Conservation (phyloP, 2,329 filamentous ascomycete genomes). For the Xenosphaeropsis pyriputrescens region DNA sequence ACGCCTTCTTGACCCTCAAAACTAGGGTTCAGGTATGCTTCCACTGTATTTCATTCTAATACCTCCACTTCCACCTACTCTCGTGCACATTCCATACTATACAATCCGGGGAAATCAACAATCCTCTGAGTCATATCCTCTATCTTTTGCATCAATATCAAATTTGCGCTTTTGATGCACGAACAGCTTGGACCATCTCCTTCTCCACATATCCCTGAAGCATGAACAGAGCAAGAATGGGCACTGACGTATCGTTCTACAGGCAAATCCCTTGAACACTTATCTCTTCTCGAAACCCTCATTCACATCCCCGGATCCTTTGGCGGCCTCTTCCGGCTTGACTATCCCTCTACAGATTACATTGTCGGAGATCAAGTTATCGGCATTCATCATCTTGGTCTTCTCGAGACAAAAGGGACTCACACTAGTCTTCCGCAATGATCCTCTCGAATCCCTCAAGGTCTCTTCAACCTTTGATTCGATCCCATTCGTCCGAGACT, state of each 20-base stretch:
- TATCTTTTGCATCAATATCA: not conserved
- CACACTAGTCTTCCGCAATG: constrained; percentile 94
- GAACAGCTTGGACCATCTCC: too few species aligned
- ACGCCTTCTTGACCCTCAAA: constrained; percentile 88
- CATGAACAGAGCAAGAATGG: too few species aligned
- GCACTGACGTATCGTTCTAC: constrained; percentile 4
- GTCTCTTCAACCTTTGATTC: constrained; percentile 98
- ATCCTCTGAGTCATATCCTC: not conserved
- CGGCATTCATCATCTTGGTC: constrained; percentile 92
- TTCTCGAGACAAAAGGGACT: constrained; percentile 96
- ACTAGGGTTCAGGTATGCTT: constrained; percentile 77
- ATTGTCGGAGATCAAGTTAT: constrained; percentile 86
- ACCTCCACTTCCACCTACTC: too few species aligned
- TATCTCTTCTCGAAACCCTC: constrained; percentile 82
- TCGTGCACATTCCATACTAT: too few species aligned
- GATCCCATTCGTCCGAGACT: constrained; percentile 95
- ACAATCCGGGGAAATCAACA: too few species aligned
- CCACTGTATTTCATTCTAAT: too few species aligned
- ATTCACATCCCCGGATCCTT: constrained; percentile 83
- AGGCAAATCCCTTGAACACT: constrained; percentile 93
- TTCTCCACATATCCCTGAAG: too few species aligned
- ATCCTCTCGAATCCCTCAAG: constrained; percentile 92
- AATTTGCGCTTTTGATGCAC: too few species aligned
- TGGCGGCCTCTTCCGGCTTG: constrained; percentile 80
- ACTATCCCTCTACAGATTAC: constrained; percentile 98